Percentiles rank a stretch among this genome's conserved stretches.
phyloP scores from a whole-genome alignment of 257 asterid species.

The Scutellaria galericulata region DNA sequence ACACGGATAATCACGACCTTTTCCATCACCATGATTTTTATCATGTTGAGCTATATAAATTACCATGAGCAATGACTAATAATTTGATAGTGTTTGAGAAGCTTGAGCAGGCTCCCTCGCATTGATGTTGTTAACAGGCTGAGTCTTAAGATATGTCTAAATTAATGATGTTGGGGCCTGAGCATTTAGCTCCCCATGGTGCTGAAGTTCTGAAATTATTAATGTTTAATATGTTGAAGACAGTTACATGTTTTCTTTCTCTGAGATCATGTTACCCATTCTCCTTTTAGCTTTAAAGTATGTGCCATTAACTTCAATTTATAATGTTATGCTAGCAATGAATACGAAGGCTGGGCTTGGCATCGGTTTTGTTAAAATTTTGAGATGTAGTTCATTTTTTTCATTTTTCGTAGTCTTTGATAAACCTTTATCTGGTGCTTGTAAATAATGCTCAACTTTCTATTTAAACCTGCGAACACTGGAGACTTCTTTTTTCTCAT shows the following conservation, averaged over 20 bases:
- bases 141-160: conserved; percentile 13
- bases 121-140: too few relatives aligned
- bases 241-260: neutral
- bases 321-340: neutral
- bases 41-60: neutral
- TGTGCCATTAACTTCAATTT: neutral
- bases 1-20: neutral
- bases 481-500: neutral
- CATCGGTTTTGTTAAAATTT: neutral
- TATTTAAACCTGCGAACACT: neutral
- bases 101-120: neutral
- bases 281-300: neutral
- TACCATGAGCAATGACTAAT: neutral
- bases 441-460: neutral
- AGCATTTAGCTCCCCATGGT: neutral
- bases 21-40: neutral
- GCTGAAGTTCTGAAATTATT: conserved; percentile 10
- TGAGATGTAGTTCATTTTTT: neutral
- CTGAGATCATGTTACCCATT: neutral
- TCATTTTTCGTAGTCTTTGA: neutral
- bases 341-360: neutral
- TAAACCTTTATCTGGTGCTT: neutral
- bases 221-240: neutral
- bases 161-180: neutral
- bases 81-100: conserved; percentile 15